A percentile compares a stretch with the other conserved stretches of the same genome.
Evolutionary conservation across 2,329 filamentous ascomycete species (phyloP).

Genomic region (Penicillium paneum): DNA sequence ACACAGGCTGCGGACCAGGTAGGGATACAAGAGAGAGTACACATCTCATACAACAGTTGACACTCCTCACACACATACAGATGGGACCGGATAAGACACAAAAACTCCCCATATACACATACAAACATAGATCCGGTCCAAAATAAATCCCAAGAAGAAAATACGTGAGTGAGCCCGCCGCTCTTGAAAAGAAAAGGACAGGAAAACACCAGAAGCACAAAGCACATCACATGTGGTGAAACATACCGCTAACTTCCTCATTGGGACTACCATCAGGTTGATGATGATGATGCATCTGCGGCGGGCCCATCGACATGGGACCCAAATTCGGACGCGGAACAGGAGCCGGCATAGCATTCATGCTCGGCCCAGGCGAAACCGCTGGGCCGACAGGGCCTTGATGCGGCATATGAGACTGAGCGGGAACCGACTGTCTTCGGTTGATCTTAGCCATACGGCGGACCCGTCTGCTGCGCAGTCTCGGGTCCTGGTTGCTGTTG

Average conservation of each 20-base stretch:
- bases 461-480: slow-evolving; percentile 84
- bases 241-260: slow-evolving; percentile 95
- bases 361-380: slow-evolving; percentile 55
- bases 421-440: slow-evolving; percentile 70
- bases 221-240: slow-evolving; percentile 76
- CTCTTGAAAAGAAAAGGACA: slow-evolving; percentile 3
- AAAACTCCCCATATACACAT: slow-evolving; percentile 19
- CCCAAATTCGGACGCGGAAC: slow-evolving; percentile 39
- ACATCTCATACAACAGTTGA: slow-evolving; percentile 15
- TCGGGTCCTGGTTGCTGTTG: slow-evolving; percentile 96
- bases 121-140: slow-evolving; percentile 6
- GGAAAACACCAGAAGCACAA: slow-evolving; percentile 6
- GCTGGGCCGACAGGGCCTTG: background rate
- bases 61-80: slow-evolving; percentile 10
- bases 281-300: slow-evolving; percentile 68
- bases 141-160: slow-evolving; percentile 3
- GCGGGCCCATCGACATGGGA: slow-evolving; percentile 66
- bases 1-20: slow-evolving; percentile 22
- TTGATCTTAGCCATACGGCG: slow-evolving; percentile 95
- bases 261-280: slow-evolving; percentile 62
- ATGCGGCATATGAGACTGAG: slow-evolving; percentile 51
- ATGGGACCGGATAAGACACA: background rate
- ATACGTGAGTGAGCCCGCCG: slow-evolving; percentile 13
- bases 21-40: slow-evolving; percentile 30
- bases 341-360: slow-evolving; percentile 52